Evolutionary conservation across 2,329 filamentous ascomycete genomes (phyloP), one percentile per base, ranked within the genome.

Genomic region (Colletotrichum acutatum): DNA sequence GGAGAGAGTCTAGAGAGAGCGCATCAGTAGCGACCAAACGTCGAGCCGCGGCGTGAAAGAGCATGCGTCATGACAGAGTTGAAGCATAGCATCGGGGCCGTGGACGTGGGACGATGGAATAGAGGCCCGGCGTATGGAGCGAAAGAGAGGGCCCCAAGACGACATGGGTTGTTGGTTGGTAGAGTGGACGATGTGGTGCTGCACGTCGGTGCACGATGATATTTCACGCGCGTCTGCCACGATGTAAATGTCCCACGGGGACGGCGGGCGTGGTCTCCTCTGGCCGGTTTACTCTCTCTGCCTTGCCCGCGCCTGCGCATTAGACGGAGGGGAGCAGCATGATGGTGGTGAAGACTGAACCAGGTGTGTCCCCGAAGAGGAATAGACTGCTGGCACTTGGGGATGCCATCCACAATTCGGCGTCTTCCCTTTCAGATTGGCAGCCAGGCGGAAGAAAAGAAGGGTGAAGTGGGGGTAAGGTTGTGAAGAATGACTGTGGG

Each of bases 141-240:
- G 42, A 49, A 22, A 49, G 42, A 49, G 42, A 49, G 42, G 42
- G 46, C 22, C 42, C 53, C 30, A 28, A 56, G 30, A 37, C n/a
- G 30, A 30, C n/a, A 24, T 52, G 63, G 61, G 30, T 52, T 30
- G 37, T 68, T 37, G 32, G 61, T 28, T 19, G 59, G 24, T 11
- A 28, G 53, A 28, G 26, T 11, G 26, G 59, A 34, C 37, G 59
- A 37, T 49, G 24, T 19, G 19, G 59, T 34, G 24, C 34, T 30
- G 24, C 16, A 22, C 32, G 26, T 63, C 30, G 32, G 46, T 24
- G 68, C 58, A 63, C 52, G 16, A 57, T 37, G 42, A 70, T 70
- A 57, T 65, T 65, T 42, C 66, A 72, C 66, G 66, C 70, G 70
- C 70, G 66, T 54, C 70, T 70, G 66, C 66, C 66, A 70, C 56